Evolutionary conservation across 176 grass and related monocot genomes (phyloP).

Genomic region (Thinopyrum elongatum): DNA sequence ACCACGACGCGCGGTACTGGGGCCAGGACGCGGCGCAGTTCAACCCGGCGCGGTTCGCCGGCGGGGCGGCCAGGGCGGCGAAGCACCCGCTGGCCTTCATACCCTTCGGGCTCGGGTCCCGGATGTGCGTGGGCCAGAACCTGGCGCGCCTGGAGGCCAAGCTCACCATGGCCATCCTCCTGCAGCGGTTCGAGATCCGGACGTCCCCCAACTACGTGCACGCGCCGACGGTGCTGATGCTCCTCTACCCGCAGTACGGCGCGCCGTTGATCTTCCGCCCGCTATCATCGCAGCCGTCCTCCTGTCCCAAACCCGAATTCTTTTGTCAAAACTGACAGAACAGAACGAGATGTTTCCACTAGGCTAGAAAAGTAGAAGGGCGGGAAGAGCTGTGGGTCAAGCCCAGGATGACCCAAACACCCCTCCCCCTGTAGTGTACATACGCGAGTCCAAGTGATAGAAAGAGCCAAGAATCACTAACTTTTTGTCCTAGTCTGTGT

Average conservation of each 20-base stretch:
- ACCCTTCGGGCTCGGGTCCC: conserved; percentile 63
- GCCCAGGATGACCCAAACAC: conserved; percentile 18
- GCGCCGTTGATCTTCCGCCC: conserved; percentile 64
- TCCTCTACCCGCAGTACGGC: conserved; percentile 74
- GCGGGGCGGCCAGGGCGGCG: conserved; percentile 37
- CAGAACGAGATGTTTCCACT: not conserved
- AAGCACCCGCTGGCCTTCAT: conserved; percentile 65
- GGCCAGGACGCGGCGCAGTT: conserved; percentile 53
- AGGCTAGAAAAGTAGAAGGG: not conserved
- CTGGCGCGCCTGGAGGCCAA: conserved; percentile 65
- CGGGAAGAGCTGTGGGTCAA: not conserved
- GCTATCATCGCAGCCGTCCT: not conserved
- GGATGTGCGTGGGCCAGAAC: conserved; percentile 86
- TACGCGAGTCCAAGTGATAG: conserved; percentile 18
- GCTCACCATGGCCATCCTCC: conserved; percentile 57
- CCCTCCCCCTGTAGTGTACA: conserved; percentile 27
- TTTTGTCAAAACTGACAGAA: not conserved
- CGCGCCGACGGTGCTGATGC: conserved; percentile 75
- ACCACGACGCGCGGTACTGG: conserved; percentile 63
- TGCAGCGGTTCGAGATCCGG: conserved; percentile 45
- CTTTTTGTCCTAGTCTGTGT: conserved; percentile 40
- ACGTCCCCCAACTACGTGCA: conserved; percentile 61
- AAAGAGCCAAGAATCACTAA: conserved; percentile 44
- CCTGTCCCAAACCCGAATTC: not conserved
- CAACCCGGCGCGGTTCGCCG: conserved; percentile 55